These are phyloP conservation scores for Populus deltoides DNA, from an alignment of 345 rosid species.

Conservation along the genomic window DNA sequence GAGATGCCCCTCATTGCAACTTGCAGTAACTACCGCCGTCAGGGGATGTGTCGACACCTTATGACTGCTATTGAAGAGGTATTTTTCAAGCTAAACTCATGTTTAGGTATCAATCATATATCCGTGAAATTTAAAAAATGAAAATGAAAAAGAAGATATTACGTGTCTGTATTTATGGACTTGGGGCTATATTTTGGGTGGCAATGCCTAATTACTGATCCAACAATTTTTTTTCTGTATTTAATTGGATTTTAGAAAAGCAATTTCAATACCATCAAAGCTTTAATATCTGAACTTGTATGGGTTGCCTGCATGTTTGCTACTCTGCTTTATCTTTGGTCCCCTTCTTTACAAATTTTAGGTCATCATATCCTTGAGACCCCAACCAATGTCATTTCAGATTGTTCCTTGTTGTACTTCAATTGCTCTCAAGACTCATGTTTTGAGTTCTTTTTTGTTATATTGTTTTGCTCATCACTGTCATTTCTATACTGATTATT, in stretches of 20 bases:
- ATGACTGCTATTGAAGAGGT: slow-evolving; percentile 85
- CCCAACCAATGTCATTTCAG: not conserved
- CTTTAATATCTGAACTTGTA: not conserved
- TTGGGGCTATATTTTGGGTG: not conserved
- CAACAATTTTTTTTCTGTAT: not conserved
- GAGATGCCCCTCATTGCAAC: slow-evolving; percentile 99
- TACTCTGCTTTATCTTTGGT: not conserved
- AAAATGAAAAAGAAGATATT: not conserved
- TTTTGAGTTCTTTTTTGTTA: not conserved
- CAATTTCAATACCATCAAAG: not conserved
- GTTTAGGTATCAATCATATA: no score
- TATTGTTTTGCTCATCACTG: not conserved
- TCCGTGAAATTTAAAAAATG: no score
- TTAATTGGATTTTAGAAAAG: not conserved
- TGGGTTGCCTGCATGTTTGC: not conserved
- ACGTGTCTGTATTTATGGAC: not conserved
- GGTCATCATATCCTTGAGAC: not conserved
- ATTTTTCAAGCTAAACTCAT: not conserved
- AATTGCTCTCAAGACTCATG: not conserved
- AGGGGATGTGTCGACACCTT: slow-evolving; percentile 87
- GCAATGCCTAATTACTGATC: not conserved
- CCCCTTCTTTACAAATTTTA: not conserved
- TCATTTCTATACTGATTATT: not conserved
- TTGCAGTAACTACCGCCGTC: slow-evolving; percentile 78
- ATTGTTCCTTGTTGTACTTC: not conserved